A percentile compares a stretch with the other conserved stretches of the same genome.
Evolutionary conservation across 371 early-diverging fungal genomes (phyloP).

Genomic region (Parasitella parasitica): DNA sequence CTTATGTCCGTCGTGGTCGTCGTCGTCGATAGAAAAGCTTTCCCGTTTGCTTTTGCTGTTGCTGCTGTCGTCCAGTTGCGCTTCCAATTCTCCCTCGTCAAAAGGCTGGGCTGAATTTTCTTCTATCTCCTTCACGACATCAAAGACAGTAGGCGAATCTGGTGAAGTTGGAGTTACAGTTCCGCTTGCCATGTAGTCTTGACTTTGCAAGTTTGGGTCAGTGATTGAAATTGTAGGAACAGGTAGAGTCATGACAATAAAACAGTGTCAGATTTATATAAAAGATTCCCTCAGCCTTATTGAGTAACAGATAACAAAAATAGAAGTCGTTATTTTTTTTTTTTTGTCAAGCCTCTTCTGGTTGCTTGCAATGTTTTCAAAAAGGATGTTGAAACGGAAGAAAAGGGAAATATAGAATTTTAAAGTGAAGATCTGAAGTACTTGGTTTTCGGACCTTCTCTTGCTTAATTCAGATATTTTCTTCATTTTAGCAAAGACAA

Average conservation of each 20-base stretch:
- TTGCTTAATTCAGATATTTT: no score
- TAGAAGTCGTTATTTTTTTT: not conserved
- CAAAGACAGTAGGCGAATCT: slow-evolving; percentile 46
- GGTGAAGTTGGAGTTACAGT: slow-evolving; percentile 30
- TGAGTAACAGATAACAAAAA: not conserved
- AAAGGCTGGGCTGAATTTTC: slow-evolving; percentile 20
- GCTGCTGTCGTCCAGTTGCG: not conserved
- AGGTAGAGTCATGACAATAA: slow-evolving; percentile 4
- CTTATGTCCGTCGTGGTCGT: slow-evolving; percentile 1
- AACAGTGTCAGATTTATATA: not conserved
- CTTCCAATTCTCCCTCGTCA: slow-evolving; percentile 4
- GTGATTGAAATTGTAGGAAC: slow-evolving; percentile 53
- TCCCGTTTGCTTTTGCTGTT: not conserved
- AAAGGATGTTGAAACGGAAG: no score
- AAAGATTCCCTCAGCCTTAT: not conserved
- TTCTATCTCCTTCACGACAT: slow-evolving; percentile 44
- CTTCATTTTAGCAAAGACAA: no score
- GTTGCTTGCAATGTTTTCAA: no score
- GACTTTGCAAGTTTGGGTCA: slow-evolving; percentile 42
- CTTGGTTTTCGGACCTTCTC: no score
- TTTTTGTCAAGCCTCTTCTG: no score
- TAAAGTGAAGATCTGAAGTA: no score
- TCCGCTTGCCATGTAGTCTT: slow-evolving; percentile 31
- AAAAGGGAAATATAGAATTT: no score
- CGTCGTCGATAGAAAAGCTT: slow-evolving; percentile 4